A percentile compares a stretch with the other conserved stretches of the same genome.
These are phyloP conservation scores for Letharia columbiana DNA, from an alignment of 495 filamentous ascomycete genomes.

Conservation along the genomic window DNA sequence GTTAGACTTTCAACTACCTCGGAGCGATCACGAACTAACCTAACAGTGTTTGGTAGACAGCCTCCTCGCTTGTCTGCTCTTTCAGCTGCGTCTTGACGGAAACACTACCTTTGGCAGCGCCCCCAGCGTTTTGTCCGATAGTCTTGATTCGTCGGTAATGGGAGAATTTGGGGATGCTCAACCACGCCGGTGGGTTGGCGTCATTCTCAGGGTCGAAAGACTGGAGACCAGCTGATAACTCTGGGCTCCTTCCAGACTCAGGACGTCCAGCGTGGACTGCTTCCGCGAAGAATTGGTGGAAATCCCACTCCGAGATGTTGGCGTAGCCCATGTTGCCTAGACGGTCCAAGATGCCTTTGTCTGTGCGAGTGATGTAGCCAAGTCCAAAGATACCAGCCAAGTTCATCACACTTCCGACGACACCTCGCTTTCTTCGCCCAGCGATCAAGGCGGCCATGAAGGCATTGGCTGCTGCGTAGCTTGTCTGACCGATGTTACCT, in stretches of 20 bases:
- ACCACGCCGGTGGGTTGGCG: constrained; percentile 3
- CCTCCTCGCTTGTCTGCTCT: not conserved
- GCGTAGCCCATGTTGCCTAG: constrained; percentile 26
- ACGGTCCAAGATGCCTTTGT: constrained; percentile 8
- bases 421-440: constrained; percentile 25
- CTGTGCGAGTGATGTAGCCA: constrained; percentile 34
- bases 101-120: not conserved
- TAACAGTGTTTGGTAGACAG: not conserved
- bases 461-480: constrained; percentile 52
- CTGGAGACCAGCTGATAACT: not conserved
- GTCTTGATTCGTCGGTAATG: not conserved
- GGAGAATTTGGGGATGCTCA: not conserved
- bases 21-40: not conserved
- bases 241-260: not conserved
- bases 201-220: not conserved
- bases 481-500: constrained; percentile 48
- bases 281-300: constrained; percentile 44
- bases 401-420: constrained; percentile 21
- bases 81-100: not conserved
- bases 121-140: not conserved
- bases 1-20: not conserved
- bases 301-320: constrained; percentile 21
- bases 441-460: constrained; percentile 36
- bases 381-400: constrained; percentile 26
- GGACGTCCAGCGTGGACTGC: constrained; percentile 37